phyloP scores from a whole-genome alignment of 2,329 filamentous ascomycete genomes.

The Dothiorella sarmentorum region DNA sequence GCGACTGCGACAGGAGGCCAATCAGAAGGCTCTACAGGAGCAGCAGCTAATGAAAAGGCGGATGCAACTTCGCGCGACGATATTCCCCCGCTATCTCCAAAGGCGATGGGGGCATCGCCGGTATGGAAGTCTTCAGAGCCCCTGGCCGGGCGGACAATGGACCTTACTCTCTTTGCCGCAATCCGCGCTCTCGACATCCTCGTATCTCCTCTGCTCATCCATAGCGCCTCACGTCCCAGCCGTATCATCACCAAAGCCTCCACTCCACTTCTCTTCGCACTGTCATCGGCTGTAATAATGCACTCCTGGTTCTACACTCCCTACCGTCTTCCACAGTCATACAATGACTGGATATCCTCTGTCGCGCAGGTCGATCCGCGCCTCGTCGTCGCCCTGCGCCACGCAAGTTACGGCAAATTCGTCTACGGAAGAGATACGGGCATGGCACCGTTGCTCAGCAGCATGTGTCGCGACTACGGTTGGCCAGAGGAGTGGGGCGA shows the following conservation, averaged over 20 bases:
- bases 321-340: conserved; percentile 65
- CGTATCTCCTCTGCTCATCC: conserved; percentile 43
- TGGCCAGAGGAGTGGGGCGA: conserved; percentile 71
- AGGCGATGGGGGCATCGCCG: conserved; percentile 24
- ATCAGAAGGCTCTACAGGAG: background rate
- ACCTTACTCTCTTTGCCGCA: conserved; percentile 75
- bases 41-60: background rate
- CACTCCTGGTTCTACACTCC: conserved; percentile 84
- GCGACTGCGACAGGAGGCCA: background rate
- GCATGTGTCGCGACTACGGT: conserved; percentile 69
- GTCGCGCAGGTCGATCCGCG: conserved; percentile 72
- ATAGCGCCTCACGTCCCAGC: conserved; percentile 38
- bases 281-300: conserved; percentile 75
- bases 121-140: conserved; percentile 12
- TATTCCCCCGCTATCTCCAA: conserved; percentile 4
- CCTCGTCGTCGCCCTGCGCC: conserved; percentile 69
- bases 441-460: conserved; percentile 62
- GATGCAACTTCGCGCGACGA: background rate
- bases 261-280: conserved; percentile 63
- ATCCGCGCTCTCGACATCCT: conserved; percentile 70
- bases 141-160: conserved; percentile 70
- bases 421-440: conserved; percentile 72
- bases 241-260: conserved; percentile 47
- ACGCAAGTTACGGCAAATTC: conserved; percentile 60
- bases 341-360: conserved; percentile 77